Conservation (phyloP, 108 stramenopile genomes). For the Cyclostephanos tholiformis region DNA sequence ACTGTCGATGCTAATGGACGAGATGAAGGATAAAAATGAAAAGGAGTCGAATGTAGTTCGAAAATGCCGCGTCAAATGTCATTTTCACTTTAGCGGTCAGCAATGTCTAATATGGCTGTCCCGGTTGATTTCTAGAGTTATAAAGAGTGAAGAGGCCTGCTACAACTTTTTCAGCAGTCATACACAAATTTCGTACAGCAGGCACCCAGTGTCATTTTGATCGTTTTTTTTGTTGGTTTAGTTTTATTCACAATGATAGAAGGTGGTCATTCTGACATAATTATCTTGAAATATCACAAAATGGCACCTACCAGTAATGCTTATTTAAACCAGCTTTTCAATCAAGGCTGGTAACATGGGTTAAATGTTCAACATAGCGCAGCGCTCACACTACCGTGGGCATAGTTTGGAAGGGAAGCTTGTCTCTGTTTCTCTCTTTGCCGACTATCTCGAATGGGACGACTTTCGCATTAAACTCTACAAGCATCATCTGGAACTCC, state of each 20-base stretch:
- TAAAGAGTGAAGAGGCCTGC: too few relatives aligned
- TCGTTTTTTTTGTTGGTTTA: not conserved
- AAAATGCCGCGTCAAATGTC: too few relatives aligned
- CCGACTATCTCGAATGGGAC: constrained; percentile 74
- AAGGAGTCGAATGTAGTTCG: too few relatives aligned
- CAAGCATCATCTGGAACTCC: constrained; percentile 92
- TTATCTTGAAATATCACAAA: constrained; percentile 11
- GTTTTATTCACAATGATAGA: constrained; percentile 3
- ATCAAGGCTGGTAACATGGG: not conserved
- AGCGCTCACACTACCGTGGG: constrained; percentile 52
- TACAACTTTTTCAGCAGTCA: too few relatives aligned
- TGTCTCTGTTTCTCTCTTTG: constrained; percentile 72
- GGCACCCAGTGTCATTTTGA: not conserved
- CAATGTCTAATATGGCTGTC: too few relatives aligned
- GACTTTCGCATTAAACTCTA: constrained; percentile 57
- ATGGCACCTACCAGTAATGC: constrained; percentile 8
- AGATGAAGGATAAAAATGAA: too few relatives aligned
- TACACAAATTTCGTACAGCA: too few relatives aligned
- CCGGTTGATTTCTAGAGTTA: too few relatives aligned
- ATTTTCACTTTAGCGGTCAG: too few relatives aligned
- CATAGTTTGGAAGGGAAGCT: constrained; percentile 82
- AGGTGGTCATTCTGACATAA: constrained; percentile 20
- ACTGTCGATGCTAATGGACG: too few relatives aligned
- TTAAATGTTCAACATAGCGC: not conserved
- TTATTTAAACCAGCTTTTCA: not conserved